Percentiles rank a stretch among this genome's conserved stretches.
Evolutionary conservation across 1,284 basidiomycete genomes (phyloP).

Genomic region (Cutaneotrichosporon cutaneum): DNA sequence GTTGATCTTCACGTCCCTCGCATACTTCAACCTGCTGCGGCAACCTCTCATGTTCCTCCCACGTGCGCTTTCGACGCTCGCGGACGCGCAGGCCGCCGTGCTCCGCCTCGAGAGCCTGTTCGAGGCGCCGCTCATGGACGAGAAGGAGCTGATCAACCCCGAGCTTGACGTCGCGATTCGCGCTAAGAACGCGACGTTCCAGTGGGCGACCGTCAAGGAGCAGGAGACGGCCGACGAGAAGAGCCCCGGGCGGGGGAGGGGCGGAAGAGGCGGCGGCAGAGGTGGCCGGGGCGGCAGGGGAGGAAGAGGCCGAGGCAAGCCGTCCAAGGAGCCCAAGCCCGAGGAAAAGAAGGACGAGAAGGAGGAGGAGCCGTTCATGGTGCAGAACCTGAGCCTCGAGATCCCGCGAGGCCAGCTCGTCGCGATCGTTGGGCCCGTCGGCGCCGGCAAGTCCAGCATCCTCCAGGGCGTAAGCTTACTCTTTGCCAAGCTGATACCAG

Average conservation of each 20-base stretch:
- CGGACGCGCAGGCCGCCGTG: conserved; percentile 66
- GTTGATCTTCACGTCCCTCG: conserved; percentile 68
- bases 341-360: not conserved
- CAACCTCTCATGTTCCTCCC: conserved; percentile 71
- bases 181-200: conserved; percentile 62
- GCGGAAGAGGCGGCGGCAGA: not conserved
- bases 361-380: conserved; percentile 55
- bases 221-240: conserved; percentile 7
- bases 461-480: conserved; percentile 57
- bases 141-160: conserved; percentile 55
- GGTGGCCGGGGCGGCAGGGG: not conserved
- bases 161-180: conserved; percentile 58
- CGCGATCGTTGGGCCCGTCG: conserved; percentile 66
- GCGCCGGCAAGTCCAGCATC: conserved; percentile 62
- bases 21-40: conserved; percentile 66
- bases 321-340: not conserved
- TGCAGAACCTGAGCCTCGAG: conserved; percentile 59
- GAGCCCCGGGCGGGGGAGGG: not conserved
- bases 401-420: conserved; percentile 63
- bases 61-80: conserved; percentile 62
- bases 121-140: conserved; percentile 60
- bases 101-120: conserved; percentile 59
- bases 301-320: not conserved
- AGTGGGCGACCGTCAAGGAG: conserved; percentile 56
- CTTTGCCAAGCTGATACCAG: conserved; percentile 20